Conservation (phyloP, 192 early-diverging fungal genomes). For the Linnemannia zychae region DNA sequence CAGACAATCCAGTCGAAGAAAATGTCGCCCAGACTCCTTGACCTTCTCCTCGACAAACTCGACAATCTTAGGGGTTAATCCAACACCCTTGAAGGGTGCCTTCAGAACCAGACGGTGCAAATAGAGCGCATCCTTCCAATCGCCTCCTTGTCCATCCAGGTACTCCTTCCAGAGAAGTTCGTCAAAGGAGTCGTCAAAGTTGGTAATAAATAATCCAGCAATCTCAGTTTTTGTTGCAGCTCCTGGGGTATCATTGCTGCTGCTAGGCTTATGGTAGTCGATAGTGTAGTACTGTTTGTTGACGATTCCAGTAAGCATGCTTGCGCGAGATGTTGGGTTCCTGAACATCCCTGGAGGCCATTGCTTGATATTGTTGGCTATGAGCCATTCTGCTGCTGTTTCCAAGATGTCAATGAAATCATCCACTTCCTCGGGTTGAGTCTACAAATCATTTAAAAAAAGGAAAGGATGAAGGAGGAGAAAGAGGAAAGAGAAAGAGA, state of each 20-base stretch:
- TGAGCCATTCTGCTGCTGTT: slow-evolving; percentile 9
- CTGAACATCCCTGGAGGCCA: slow-evolving; percentile 42
- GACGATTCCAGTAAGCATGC: slow-evolving; percentile 17
- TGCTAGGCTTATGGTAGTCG: neutral
- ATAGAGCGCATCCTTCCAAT: slow-evolving; percentile 46
- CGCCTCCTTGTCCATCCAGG: neutral
- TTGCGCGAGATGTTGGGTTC: neutral
- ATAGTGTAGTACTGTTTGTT: slow-evolving; percentile 28
- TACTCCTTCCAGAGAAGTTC: slow-evolving; percentile 26
- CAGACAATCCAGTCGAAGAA: slow-evolving; percentile 33
- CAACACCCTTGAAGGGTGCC: slow-evolving; percentile 31
- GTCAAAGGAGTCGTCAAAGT: slow-evolving; percentile 36
- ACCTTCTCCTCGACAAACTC: slow-evolving; percentile 26
- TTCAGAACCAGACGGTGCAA: slow-evolving; percentile 35
- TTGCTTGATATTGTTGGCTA: slow-evolving; percentile 29
- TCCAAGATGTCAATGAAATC: slow-evolving; percentile 33
- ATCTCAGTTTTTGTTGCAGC: neutral
- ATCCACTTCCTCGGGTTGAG: slow-evolving; percentile 20
- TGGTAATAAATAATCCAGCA: slow-evolving; percentile 37
- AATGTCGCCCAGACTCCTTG: slow-evolving; percentile 25
- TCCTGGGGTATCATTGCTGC: neutral
- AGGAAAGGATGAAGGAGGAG: neutral
- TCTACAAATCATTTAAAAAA: neutral
- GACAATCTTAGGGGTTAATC: slow-evolving; percentile 21
- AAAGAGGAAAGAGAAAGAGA: neutral